Evolutionary conservation across 495 filamentous ascomycete genomes (phyloP).

Genomic region (Oidiodendron maius): DNA sequence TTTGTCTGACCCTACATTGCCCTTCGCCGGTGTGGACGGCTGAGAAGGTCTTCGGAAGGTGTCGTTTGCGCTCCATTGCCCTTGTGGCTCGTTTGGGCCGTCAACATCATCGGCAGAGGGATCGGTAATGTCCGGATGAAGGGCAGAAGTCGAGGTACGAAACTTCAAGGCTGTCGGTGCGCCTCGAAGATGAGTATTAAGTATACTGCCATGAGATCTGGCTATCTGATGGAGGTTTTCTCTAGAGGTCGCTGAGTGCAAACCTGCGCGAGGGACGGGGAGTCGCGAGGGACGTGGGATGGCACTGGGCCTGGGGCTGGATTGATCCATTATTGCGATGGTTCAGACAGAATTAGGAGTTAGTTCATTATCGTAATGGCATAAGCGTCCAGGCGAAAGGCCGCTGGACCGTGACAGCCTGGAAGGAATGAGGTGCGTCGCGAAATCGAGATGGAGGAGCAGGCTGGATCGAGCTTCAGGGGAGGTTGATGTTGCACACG

Average conservation of each 20-base stretch:
- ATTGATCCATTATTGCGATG: slow-evolving; percentile 18
- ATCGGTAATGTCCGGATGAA: slow-evolving; percentile 7
- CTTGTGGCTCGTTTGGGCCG: slow-evolving; percentile 3
- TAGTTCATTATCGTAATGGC: too few species aligned
- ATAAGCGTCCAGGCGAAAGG: too few species aligned
- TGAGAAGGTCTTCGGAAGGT: slow-evolving; percentile 13
- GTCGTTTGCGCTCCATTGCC: slow-evolving; percentile 28
- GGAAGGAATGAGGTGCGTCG: too few species aligned
- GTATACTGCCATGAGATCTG: slow-evolving; percentile 3
- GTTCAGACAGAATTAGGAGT: too few species aligned
- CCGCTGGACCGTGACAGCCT: too few species aligned
- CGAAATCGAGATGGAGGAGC: too few species aligned
- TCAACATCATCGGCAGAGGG: slow-evolving; percentile 11
- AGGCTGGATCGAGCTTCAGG: too few species aligned
- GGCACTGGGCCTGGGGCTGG: slow-evolving; percentile 16
- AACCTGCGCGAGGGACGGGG: slow-evolving; percentile 24
- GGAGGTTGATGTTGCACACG: too few species aligned
- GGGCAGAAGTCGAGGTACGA: slow-evolving; percentile 3
- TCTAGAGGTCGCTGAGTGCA: slow-evolving; percentile 20
- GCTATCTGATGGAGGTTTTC: slow-evolving; percentile 19
- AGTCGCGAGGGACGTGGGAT: slow-evolving; percentile 32
- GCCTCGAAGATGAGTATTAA: slow-evolving; percentile 19
- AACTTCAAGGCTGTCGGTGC: slow-evolving; percentile 9
- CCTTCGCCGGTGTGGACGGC: slow-evolving; percentile 3
- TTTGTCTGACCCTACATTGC: slow-evolving; percentile 19